Percentiles rank a stretch among this genome's conserved stretches.
Conservation (phyloP, 106 monocot species). For the Alisma plantagoaquatica region DNA sequence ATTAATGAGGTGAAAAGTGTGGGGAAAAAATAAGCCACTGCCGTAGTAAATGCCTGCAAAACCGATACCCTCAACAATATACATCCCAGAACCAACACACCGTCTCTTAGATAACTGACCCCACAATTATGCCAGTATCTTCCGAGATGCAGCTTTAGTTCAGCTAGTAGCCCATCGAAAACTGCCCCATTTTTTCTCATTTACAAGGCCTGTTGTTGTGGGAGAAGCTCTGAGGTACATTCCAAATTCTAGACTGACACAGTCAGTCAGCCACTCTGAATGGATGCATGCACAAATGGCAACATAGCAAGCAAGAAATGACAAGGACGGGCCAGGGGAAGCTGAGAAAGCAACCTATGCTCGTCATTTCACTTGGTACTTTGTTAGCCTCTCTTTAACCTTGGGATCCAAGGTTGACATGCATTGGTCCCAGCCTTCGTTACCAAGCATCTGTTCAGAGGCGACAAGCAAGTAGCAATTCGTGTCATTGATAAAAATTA, state of each 20-base stretch:
- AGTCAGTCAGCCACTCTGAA: background rate
- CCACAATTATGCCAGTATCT: too few species aligned
- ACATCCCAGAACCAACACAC: background rate
- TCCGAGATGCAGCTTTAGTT: too few species aligned
- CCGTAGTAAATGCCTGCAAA: too few species aligned
- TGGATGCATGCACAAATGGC: background rate
- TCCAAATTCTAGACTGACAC: background rate
- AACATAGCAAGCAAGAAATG: background rate
- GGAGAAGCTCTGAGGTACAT: background rate
- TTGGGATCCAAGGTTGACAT: slow-evolving; percentile 19
- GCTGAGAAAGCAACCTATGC: background rate
- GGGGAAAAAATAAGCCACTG: too few species aligned
- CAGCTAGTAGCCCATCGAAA: too few species aligned
- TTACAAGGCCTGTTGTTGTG: too few species aligned
- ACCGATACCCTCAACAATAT: background rate
- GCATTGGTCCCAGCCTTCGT: slow-evolving; percentile 20
- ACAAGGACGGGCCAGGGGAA: background rate
- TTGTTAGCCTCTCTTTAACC: slow-evolving; percentile 13
- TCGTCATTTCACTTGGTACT: slow-evolving; percentile 4
- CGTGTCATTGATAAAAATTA: background rate
- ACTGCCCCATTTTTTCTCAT: background rate
- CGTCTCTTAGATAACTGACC: background rate
- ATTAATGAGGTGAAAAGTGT: background rate
- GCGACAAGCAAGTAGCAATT: background rate
- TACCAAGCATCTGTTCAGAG: slow-evolving; percentile 14